Evolutionary conservation across 129 eudicot genomes (phyloP).

Genomic region (Escallonia herrerae): DNA sequence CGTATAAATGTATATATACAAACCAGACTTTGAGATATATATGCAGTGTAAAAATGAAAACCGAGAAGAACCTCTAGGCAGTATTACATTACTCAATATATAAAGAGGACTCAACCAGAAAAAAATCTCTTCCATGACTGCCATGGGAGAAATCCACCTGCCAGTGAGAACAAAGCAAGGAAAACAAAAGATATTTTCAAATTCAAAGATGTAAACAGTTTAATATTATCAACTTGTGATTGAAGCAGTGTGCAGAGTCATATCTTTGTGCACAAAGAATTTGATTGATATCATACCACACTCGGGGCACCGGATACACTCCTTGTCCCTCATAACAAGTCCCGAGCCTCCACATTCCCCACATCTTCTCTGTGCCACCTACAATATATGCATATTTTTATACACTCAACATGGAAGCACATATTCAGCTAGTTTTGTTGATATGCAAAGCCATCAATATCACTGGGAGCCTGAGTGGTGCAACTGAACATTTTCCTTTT

Average conservation of each 20-base stretch:
- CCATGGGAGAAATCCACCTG: slow-evolving; percentile 98
- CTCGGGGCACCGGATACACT: slow-evolving; percentile 78
- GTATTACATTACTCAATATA: neutral
- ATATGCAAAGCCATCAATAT: too few species aligned
- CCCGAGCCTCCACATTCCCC: slow-evolving; percentile 77
- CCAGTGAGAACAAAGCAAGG: neutral
- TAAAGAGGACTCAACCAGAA: slow-evolving; percentile 41
- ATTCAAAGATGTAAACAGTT: too few species aligned
- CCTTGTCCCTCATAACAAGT: slow-evolving; percentile 66
- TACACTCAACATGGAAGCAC: too few species aligned
- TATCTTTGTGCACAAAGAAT: neutral
- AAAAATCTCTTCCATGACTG: slow-evolving; percentile 95
- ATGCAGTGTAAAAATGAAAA: neutral
- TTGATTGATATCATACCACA: slow-evolving; percentile 44
- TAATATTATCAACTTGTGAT: neutral
- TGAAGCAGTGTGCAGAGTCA: neutral
- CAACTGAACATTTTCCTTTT: too few species aligned
- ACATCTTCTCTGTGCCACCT: slow-evolving; percentile 76
- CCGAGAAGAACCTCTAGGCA: neutral
- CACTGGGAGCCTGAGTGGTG: too few species aligned
- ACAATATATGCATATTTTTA: neutral
- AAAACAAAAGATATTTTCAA: neutral
- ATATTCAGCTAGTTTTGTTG: too few species aligned
- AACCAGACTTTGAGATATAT: neutral
- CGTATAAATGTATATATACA: neutral